phyloP scores from a whole-genome alignment of 305 asterid genomes.

The Petunia hybrid region DNA sequence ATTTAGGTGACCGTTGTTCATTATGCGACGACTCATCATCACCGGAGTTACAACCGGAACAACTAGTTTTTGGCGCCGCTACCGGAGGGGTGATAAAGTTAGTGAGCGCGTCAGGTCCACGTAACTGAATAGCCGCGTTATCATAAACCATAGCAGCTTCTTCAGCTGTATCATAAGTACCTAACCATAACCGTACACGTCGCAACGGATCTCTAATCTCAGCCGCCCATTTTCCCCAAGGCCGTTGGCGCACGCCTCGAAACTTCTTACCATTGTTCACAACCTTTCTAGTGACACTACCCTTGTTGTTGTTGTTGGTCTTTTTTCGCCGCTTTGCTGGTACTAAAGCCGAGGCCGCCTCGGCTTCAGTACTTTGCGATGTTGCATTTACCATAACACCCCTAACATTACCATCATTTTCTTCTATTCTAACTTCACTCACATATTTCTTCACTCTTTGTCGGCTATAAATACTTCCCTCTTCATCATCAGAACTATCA shows the following conservation, averaged over 20 bases:
- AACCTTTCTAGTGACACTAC: neutral
- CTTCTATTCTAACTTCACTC: constrained; percentile 66
- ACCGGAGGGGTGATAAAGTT: constrained; percentile 59
- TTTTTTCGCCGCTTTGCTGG: constrained; percentile 45
- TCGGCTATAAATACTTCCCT: constrained; percentile 32
- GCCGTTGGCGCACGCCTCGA: constrained; percentile 76
- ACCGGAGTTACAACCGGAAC: constrained; percentile 66
- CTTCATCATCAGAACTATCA: constrained; percentile 87
- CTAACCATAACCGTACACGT: constrained; percentile 78
- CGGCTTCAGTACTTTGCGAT: constrained; percentile 24
- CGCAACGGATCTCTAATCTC: constrained; percentile 76
- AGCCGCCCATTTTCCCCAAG: constrained; percentile 92
- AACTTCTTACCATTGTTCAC: constrained; percentile 46
- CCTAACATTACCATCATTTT: constrained; percentile 34
- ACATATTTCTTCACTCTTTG: constrained; percentile 64
- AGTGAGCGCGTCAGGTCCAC: constrained; percentile 74
- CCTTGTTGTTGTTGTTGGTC: constrained; percentile 29
- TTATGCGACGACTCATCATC: constrained; percentile 57
- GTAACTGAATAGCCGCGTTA: constrained; percentile 76
- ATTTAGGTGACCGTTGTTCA: constrained; percentile 71
- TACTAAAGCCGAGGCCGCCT: no score
- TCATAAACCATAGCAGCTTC: constrained; percentile 90
- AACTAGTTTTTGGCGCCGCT: constrained; percentile 26
- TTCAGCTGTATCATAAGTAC: constrained; percentile 77
- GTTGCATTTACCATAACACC: constrained; percentile 35